Percentiles rank a stretch among this genome's conserved stretches.
phyloP scores from a whole-genome alignment of 2,329 filamentous ascomycete genomes.

The Albifimbria verrucaria region DNA sequence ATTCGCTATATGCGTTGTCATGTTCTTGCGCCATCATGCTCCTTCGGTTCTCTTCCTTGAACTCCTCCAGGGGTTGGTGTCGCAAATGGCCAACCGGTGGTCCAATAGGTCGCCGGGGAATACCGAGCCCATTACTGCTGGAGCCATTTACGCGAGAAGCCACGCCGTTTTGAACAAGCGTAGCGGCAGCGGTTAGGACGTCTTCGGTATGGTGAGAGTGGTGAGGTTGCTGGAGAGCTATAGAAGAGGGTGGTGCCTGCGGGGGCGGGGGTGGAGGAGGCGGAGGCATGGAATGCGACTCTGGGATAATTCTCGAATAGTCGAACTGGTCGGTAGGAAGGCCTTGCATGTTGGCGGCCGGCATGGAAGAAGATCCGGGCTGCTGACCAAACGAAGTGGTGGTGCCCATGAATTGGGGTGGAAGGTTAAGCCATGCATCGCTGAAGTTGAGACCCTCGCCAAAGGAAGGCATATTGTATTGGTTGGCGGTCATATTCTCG shows the following conservation, averaged over 20 bases:
- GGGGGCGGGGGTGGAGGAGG: conserved; percentile 28
- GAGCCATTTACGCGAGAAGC: conserved; percentile 13
- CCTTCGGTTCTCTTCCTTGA: conserved; percentile 36
- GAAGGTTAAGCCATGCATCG: conserved; percentile 55
- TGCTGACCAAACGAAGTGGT: conserved; percentile 61
- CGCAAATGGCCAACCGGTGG: conserved; percentile 38
- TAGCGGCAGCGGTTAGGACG: conserved; percentile 54
- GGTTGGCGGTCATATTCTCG: conserved; percentile 48
- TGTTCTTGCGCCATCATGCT: conserved; percentile 24
- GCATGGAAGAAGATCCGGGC: conserved; percentile 16
- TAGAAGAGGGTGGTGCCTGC: conserved; percentile 5
- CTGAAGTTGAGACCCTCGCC: conserved; percentile 49
- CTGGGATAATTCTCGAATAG: conserved; percentile 12
- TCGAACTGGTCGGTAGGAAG: conserved; percentile 13
- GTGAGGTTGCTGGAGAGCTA: conserved; percentile 22
- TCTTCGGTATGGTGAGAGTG: conserved; percentile 44
- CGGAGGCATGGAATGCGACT: conserved; percentile 32
- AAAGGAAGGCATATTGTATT: conserved; percentile 46
- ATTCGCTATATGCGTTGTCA: conserved; percentile 37
- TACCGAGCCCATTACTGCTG: conserved; percentile 20
- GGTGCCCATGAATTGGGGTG: conserved; percentile 63
- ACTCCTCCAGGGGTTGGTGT: conserved; percentile 40
- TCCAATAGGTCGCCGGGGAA: conserved; percentile 21
- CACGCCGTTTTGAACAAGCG: conserved; percentile 43
- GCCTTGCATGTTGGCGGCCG: conserved; percentile 11